phyloP scores from a whole-genome alignment of 108 stramenopile genomes.

The Pseudonitzschia multiseries region DNA sequence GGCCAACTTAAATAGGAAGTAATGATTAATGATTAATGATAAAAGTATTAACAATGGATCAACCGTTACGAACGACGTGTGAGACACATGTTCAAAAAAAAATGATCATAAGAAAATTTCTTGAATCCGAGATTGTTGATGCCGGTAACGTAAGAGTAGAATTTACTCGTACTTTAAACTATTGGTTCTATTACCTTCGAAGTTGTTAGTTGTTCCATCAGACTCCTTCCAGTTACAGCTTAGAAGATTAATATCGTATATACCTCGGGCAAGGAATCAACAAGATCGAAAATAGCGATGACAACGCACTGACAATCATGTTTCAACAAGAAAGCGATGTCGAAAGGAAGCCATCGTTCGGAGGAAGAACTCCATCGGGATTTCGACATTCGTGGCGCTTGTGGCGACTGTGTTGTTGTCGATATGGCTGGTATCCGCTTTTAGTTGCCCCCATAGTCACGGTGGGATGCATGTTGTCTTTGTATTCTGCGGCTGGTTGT shows the following conservation, averaged over 20 bases:
- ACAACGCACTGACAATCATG: neutral
- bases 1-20: too few relatives aligned
- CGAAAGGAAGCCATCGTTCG: neutral
- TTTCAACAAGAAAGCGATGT: neutral
- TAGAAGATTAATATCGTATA: neutral
- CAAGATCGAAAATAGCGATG: neutral
- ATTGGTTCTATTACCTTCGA: too few relatives aligned
- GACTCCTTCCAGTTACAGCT: neutral
- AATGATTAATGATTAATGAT: too few relatives aligned
- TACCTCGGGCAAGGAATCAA: neutral
- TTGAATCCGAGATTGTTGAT: too few relatives aligned
- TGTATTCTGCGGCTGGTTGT: slow-evolving; percentile 67
- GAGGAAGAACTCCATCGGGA: slow-evolving; percentile 19
- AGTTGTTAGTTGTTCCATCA: neutral
- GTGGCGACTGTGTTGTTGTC: slow-evolving; percentile 74
- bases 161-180: too few relatives aligned
- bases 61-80: too few relatives aligned
- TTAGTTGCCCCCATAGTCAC: slow-evolving; percentile 69
- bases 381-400: slow-evolving; percentile 49
- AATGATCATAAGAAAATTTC: too few relatives aligned
- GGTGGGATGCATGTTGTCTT: slow-evolving; percentile 53
- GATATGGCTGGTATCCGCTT: slow-evolving; percentile 80
- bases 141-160: too few relatives aligned
- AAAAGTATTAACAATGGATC: too few relatives aligned
- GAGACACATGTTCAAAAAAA: too few relatives aligned